Evolutionary conservation across 441 rosid species (phyloP), one percentile per base, ranked within the genome.

Genomic region (Theobroma grandiflorum): DNA sequence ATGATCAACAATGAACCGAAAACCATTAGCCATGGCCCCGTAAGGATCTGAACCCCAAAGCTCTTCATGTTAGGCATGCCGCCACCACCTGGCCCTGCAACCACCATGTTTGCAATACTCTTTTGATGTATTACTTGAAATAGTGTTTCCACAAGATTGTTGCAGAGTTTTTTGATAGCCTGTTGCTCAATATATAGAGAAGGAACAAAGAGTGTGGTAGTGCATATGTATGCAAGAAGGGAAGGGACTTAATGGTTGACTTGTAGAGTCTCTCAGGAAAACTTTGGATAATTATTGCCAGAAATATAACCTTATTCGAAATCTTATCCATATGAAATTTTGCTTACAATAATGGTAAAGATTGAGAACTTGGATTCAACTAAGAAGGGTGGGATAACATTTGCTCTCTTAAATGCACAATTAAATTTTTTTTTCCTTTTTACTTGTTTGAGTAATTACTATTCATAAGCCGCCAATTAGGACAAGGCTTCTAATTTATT

Each of bases 21-120:
- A 8, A 90, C 85, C 89, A 87, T 87, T 84, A 92, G 91, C 94
- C 93, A 92, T 69, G 92, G 87, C 3, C 94, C 92, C 9, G 73
- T 77, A 57, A 90, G 43, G 42, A 88, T 65, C 58, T 88, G 96
- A 76, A 82, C 14, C 18, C 86, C 4, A 0, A 91, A 80, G 82
- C 76, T 78, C 81, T 63, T 88, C 86, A 90, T 70, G 78, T 86
- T 87, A 33, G 33, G 62, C 61, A 4, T 37, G 35, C 64, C 3
- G 1, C 47, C 53, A 14, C 38, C 53, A 59, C 53, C 65, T 57
- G 78, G 68, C 68, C 78, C 78, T 59, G 66, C 38, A 59, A 74
- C 76, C 11, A 72, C 76, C 63, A 72, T 72, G 37, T 71, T 72
- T 72, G 62, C 10, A 35, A 18, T 5, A 9, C 18, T 18, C 4